phyloP scores from a whole-genome alignment of 2,329 filamentous ascomycete species.

The Colletotrichum sp. region DNA sequence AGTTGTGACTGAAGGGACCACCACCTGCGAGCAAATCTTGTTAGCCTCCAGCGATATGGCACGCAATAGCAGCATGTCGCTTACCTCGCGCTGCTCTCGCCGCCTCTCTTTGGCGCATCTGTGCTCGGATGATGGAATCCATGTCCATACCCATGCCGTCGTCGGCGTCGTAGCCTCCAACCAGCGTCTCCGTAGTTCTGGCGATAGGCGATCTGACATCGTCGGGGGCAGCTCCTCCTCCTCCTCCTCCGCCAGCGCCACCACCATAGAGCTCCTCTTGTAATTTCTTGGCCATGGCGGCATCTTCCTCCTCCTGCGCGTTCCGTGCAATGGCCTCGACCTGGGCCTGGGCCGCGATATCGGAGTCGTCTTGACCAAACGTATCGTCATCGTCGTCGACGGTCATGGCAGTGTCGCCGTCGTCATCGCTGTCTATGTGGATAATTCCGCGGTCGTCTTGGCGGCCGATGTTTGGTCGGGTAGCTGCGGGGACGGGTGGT shows the following conservation, averaged over 20 bases:
- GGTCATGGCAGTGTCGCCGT: slow-evolving; percentile 53
- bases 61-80: slow-evolving; percentile 21
- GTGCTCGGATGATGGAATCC: slow-evolving; percentile 61
- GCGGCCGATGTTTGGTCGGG: slow-evolving; percentile 39
- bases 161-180: slow-evolving; percentile 65
- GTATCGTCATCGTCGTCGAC: slow-evolving; percentile 43
- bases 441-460: slow-evolving; percentile 68
- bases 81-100: slow-evolving; percentile 20
- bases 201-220: slow-evolving; percentile 89
- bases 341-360: slow-evolving; percentile 31
- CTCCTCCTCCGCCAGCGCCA: slow-evolving; percentile 41
- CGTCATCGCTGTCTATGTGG: slow-evolving; percentile 79
- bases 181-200: slow-evolving; percentile 87
- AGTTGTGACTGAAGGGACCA: slow-evolving; percentile 43
- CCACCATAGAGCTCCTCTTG: slow-evolving; percentile 85
- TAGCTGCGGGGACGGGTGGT: slow-evolving; percentile 30
- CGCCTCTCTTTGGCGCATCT: slow-evolving; percentile 53
- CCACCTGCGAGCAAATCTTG: slow-evolving; percentile 1
- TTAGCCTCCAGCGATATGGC: background rate
- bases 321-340: slow-evolving; percentile 46
- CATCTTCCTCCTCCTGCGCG: slow-evolving; percentile 82
- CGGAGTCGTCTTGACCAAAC: slow-evolving; percentile 42
- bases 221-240: slow-evolving; percentile 53
- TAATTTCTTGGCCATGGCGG: slow-evolving; percentile 86
- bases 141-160: slow-evolving; percentile 63